Evolutionary conservation across 2,329 filamentous ascomycete species (phyloP), one percentile per base, ranked within the genome.

Genomic region (Nigrospora osmanthi): DNA sequence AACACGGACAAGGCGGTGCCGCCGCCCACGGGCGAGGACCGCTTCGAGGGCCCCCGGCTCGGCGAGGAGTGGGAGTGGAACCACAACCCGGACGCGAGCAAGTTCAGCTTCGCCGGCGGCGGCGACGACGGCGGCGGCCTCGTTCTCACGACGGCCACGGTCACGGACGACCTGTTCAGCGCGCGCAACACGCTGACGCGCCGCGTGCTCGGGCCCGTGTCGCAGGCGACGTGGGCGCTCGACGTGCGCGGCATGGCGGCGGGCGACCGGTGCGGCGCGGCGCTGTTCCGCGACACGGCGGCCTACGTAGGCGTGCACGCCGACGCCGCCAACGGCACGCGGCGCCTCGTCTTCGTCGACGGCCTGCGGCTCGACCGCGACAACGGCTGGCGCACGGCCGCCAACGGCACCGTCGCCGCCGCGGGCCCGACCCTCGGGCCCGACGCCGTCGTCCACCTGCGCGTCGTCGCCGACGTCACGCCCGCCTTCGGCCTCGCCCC

Each of bases 1-100:
- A 59, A 6, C 62, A 66, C 48, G 50, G 2, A 54, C 57, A 15
- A 54, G 54, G 51, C 54, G 16, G 47, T 56, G 1, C 38, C 42
- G 3, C 43, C 44, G 13, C 46, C 56, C 12, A 57, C 58, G 0
- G 65, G 71, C 13, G 66, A 61, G 0, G 72, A 80, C 47, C 54
- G 43, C 0, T 80, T 80, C 48, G 37, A 49, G 0, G 69, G 69
- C 0, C 52, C 58, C 0, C 49, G 55, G 0, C 61, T 79, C 1
- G 55, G 60, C 12, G 63, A 64, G 0, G 58, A 67, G 6, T 80
- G 72, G 72, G 75, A 80, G 53, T 80, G 75, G 75, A 80, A 80
- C 53, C 76, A 80, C 52, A 79, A 79, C 56, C 76, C 76, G 0
- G 73, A 80, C 46, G 62, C 56, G 0, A 59, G 56, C 13, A 69